Percentiles rank a stretch among this genome's conserved stretches.
phyloP scores from a whole-genome alignment of 768 basidiomycete species.

The Kwoniella europaea region DNA sequence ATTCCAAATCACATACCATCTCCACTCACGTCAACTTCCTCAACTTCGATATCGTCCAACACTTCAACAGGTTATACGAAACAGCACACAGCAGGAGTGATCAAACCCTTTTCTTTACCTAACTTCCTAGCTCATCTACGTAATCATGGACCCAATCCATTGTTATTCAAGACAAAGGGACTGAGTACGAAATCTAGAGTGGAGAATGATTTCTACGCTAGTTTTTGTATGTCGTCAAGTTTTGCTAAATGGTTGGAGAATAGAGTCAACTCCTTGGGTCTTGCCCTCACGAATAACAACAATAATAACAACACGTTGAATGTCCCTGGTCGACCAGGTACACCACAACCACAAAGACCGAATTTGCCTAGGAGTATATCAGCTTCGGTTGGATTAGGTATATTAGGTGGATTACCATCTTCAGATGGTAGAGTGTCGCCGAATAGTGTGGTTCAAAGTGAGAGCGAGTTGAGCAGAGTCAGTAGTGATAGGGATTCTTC shows the following conservation, averaged over 20 bases:
- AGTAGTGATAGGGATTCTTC: slow-evolving; percentile 12
- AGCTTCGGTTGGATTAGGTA: slow-evolving; percentile 27
- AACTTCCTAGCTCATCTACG: slow-evolving; percentile 53
- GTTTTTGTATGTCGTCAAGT: slow-evolving; percentile 53
- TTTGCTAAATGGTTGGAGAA: slow-evolving; percentile 52
- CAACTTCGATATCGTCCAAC: slow-evolving; percentile 10
- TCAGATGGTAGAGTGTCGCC: slow-evolving; percentile 12
- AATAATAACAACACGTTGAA: not conserved
- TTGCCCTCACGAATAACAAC: slow-evolving; percentile 21
- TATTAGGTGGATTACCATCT: slow-evolving; percentile 1
- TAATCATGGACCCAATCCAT: slow-evolving; percentile 54
- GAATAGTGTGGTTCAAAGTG: slow-evolving; percentile 1
- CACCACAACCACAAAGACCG: slow-evolving; percentile 5
- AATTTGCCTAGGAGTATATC: slow-evolving; percentile 14
- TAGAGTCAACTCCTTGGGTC: slow-evolving; percentile 36
- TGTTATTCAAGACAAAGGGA: slow-evolving; percentile 52
- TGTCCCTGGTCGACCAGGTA: not conserved
- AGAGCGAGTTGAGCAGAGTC: slow-evolving; percentile 10
- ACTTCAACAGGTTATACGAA: too few species aligned
- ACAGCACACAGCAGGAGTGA: slow-evolving; percentile 14
- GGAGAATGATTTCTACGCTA: slow-evolving; percentile 56
- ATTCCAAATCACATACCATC: not conserved
- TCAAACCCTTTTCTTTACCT: slow-evolving; percentile 56
- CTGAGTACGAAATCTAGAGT: slow-evolving; percentile 52
- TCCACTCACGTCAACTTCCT: not conserved